Evolutionary conservation across 2,329 filamentous ascomycete genomes (phyloP).

Genomic region (Plectosphaerella cucumerina): DNA sequence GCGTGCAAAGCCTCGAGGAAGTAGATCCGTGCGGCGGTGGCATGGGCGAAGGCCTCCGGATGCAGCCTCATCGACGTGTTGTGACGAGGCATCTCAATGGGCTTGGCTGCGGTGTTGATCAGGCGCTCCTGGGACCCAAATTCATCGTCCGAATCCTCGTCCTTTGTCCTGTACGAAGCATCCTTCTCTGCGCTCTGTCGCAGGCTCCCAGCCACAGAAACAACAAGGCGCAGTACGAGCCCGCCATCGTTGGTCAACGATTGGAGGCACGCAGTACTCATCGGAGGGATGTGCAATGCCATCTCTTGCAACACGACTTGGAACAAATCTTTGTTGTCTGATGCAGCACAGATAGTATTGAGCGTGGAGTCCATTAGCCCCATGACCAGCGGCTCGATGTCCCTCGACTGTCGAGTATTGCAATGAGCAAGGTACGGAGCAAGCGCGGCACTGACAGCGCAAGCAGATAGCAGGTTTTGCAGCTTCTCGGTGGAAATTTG

Average conservation of each 20-base stretch:
- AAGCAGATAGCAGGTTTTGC: conserved; percentile 46
- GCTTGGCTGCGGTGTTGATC: conserved; percentile 26
- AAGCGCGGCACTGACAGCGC: conserved; percentile 39
- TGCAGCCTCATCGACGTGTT: conserved; percentile 37
- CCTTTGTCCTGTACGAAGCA: conserved; percentile 31
- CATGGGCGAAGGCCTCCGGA: conserved; percentile 40
- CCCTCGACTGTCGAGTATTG: conserved; percentile 43
- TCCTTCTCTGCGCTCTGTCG: conserved; percentile 26
- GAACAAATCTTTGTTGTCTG: conserved; percentile 41
- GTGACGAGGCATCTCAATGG: conserved; percentile 42
- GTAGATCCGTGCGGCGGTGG: conserved; percentile 40
- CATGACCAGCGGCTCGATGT: conserved; percentile 40
- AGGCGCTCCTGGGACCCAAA: conserved; percentile 58
- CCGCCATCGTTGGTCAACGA: conserved; percentile 31
- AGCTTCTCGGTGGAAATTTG: conserved; percentile 50
- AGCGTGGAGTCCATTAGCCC: conserved; percentile 36
- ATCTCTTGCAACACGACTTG: conserved; percentile 41
- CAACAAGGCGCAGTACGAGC: conserved; percentile 38
- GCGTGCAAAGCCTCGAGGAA: conserved; percentile 39
- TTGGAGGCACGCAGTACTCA: conserved; percentile 32
- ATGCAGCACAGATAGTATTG: conserved; percentile 32
- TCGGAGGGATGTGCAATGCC: conserved; percentile 40
- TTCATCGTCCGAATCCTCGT: conserved; percentile 66
- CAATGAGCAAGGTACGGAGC: conserved; percentile 42
- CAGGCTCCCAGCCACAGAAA: conserved; percentile 30